These are phyloP conservation scores for Corynascus novoguineensis DNA, from an alignment of 495 filamentous ascomycete genomes.

Conservation along the genomic window DNA sequence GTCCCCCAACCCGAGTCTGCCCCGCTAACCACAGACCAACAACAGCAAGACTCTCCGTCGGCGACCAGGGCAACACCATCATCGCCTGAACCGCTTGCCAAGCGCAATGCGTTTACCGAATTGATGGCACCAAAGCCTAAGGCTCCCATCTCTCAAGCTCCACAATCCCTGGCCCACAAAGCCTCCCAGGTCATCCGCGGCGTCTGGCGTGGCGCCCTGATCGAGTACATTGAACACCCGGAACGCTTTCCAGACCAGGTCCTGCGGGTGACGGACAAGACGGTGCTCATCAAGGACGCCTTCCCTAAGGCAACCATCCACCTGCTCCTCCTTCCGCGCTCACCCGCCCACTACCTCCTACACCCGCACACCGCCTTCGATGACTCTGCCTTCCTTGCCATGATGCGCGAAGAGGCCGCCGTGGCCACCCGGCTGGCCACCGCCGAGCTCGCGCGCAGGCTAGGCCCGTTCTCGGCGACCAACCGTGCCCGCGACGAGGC, in stretches of 20 bases:
- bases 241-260: conserved; percentile 58
- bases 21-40: neutral
- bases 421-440: conserved; percentile 62
- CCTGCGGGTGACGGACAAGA: conserved; percentile 62
- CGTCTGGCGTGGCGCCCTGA: conserved; percentile 57
- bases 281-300: conserved; percentile 75
- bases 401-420: conserved; percentile 53
- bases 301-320: conserved; percentile 85
- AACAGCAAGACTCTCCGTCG: neutral
- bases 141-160: conserved; percentile 18
- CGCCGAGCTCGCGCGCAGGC: conserved; percentile 65
- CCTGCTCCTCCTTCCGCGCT: conserved; percentile 77
- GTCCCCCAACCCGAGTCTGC: neutral
- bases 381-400: conserved; percentile 63
- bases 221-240: conserved; percentile 65
- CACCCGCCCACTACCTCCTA: conserved; percentile 50
- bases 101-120: conserved; percentile 48
- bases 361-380: conserved; percentile 78
- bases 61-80: neutral
- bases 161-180: conserved; percentile 11
- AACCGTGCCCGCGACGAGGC: conserved; percentile 52
- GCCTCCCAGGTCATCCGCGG: conserved; percentile 11
- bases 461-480: conserved; percentile 56
- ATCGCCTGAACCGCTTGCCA: neutral
- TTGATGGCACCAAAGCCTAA: conserved; percentile 61